A percentile compares a stretch with the other conserved stretches of the same genome.
phyloP scores from a whole-genome alignment of 768 basidiomycete species.

The Megacollybia marginata region DNA sequence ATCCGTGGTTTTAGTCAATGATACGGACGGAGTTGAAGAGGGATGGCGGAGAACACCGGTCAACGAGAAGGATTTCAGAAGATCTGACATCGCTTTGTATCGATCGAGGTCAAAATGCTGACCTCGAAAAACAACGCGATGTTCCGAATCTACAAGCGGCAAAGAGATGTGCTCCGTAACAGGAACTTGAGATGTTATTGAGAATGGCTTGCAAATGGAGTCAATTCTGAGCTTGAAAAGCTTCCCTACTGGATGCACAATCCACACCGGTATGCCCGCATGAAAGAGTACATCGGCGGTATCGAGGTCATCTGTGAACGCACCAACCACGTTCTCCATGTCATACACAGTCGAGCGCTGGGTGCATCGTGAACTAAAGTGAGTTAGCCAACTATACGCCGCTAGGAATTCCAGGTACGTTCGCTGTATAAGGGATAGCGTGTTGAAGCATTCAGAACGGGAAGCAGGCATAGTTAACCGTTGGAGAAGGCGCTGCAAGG shows the following conservation, averaged over 20 bases:
- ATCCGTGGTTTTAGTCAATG: no score
- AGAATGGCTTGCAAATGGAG: background rate
- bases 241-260: background rate
- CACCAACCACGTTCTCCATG: background rate
- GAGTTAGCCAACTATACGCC: background rate
- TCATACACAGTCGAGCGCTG: background rate
- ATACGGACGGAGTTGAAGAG: no score
- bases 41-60: background rate
- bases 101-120: background rate
- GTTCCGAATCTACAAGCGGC: background rate
- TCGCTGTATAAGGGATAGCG: background rate
- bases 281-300: background rate
- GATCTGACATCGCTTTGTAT: background rate
- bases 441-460: background rate
- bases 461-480: background rate
- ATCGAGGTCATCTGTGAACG: no score
- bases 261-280: background rate
- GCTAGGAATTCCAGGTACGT: background rate
- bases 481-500: background rate
- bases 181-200: background rate
- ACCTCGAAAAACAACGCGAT: background rate
- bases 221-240: background rate
- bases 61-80: background rate
- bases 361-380: background rate
- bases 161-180: no score